phyloP scores from a whole-genome alignment of 495 filamentous ascomycete genomes.

The Lichenothelia convexa region DNA sequence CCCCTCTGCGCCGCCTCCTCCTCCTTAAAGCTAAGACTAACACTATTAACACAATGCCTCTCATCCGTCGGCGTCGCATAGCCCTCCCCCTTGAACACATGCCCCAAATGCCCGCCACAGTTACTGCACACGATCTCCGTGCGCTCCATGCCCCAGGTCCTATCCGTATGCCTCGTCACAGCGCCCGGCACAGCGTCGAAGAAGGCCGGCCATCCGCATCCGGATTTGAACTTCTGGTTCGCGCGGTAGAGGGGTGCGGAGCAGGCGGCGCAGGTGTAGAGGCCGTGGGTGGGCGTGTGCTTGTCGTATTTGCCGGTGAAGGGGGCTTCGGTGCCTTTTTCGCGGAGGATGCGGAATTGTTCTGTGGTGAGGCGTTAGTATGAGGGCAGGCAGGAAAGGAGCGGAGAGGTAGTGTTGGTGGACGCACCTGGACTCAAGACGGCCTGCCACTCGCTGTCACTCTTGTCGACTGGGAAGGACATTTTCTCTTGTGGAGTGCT shows the following conservation, averaged over 20 bases:
- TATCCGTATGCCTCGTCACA: conserved; percentile 62
- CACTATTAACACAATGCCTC: conserved; percentile 90
- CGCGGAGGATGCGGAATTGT: conserved; percentile 80
- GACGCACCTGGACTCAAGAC: conserved; percentile 52
- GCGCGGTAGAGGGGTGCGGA: conserved; percentile 76
- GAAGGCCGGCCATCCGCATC: conserved; percentile 96
- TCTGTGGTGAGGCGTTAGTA: conserved; percentile 29
- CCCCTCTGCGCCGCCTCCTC: conserved; percentile 18
- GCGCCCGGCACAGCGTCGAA: conserved; percentile 86
- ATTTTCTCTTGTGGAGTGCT: conserved; percentile 38
- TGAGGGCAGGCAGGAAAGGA: background rate
- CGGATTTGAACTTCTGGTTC: conserved; percentile 82
- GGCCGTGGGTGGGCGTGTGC: conserved; percentile 52
- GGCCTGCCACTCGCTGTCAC: conserved; percentile 71
- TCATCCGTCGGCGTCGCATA: conserved; percentile 83
- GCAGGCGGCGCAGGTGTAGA: conserved; percentile 78
- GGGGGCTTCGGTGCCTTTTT: conserved; percentile 77
- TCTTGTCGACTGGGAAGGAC: conserved; percentile 66
- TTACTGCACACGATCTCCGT: conserved; percentile 88
- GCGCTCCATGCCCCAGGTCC: conserved; percentile 59
- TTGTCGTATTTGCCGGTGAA: conserved; percentile 71
- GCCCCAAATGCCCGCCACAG: conserved; percentile 88
- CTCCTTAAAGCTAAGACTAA: conserved; percentile 64
- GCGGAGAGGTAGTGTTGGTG: background rate
- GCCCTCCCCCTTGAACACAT: conserved; percentile 95